Percentiles rank a stretch among this genome's conserved stretches.
phyloP scores from a whole-genome alignment of 1,139 yeast genomes.

The Komagataea norvegica region DNA sequence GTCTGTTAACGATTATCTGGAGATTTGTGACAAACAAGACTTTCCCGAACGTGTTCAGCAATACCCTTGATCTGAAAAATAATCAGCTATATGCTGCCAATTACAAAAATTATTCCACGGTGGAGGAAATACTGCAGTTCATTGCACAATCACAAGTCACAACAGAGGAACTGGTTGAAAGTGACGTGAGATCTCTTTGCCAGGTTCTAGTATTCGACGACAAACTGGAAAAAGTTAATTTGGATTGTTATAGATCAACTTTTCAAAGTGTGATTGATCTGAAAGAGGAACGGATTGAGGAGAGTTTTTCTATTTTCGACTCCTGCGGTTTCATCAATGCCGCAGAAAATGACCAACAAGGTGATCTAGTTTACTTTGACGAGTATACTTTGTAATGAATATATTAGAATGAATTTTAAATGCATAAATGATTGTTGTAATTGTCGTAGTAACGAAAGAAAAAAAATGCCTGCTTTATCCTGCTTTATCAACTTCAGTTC shows the following conservation, averaged over 20 bases:
- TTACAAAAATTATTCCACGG: constrained; percentile 60
- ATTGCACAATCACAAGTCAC: constrained; percentile 74
- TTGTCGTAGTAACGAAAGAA: too few species aligned
- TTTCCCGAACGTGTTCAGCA: constrained; percentile 63
- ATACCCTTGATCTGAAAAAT: constrained; percentile 23
- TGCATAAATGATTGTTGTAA: too few species aligned
- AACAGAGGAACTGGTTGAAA: constrained; percentile 67
- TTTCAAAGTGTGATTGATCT: constrained; percentile 42
- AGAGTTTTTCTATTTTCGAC: constrained; percentile 35
- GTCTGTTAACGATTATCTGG: constrained; percentile 82
- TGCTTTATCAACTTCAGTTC: neutral
- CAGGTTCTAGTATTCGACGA: constrained; percentile 88
- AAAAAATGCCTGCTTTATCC: neutral
- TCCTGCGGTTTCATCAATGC: constrained; percentile 31
- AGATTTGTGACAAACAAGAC: constrained; percentile 72
- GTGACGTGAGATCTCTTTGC: constrained; percentile 77
- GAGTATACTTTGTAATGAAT: constrained; percentile 31
- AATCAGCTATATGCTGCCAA: constrained; percentile 45
- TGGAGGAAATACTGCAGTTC: constrained; percentile 70
- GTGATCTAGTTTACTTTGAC: constrained; percentile 35
- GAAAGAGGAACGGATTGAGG: constrained; percentile 25
- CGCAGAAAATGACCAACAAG: constrained; percentile 26
- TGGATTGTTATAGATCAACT: constrained; percentile 54
- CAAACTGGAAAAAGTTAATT: constrained; percentile 60
- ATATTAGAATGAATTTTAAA: too few species aligned